Evolutionary conservation across 768 basidiomycete genomes (phyloP).

Genomic region (Pleurotus djamor): DNA sequence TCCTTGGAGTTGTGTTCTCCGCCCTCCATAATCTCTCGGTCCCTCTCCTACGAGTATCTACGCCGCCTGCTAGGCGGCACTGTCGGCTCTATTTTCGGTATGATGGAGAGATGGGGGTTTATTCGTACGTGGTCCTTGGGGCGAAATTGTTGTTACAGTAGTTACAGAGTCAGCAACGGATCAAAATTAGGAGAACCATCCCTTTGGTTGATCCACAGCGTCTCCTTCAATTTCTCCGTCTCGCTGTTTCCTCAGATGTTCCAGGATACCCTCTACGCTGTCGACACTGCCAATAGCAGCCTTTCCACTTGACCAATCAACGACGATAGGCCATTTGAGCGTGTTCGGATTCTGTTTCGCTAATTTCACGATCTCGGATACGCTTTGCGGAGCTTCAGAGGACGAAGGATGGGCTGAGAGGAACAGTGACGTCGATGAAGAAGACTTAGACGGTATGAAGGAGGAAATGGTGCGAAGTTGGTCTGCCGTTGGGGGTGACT

Average conservation of each 20-base stretch:
- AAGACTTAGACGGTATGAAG: constrained; percentile 44
- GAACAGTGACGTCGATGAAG: constrained; percentile 37
- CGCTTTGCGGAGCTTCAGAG: constrained; percentile 33
- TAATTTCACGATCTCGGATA: constrained; percentile 46
- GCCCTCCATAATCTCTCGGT: too few relatives aligned
- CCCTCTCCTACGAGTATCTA: too few relatives aligned
- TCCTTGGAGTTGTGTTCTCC: too few relatives aligned
- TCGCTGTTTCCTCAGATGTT: constrained; percentile 58
- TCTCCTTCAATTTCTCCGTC: constrained; percentile 60
- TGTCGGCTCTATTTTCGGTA: too few relatives aligned
- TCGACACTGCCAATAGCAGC: constrained; percentile 68
- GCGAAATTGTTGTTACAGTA: too few relatives aligned
- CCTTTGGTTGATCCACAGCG: constrained; percentile 43
- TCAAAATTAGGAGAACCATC: constrained; percentile 51
- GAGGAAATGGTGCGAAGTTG: constrained; percentile 67
- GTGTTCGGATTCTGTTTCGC: constrained; percentile 55
- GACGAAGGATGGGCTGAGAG: constrained; percentile 63
- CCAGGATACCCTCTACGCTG: constrained; percentile 66
- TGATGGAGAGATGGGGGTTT: too few relatives aligned
- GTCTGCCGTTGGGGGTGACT: constrained; percentile 66
- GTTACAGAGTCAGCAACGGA: too few relatives aligned
- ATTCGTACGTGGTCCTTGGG: too few relatives aligned
- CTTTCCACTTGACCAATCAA: constrained; percentile 70
- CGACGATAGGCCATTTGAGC: constrained; percentile 79
- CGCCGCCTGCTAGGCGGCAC: too few relatives aligned